phyloP scores from a whole-genome alignment of 345 rosid species.

The Corchorus olitorius region DNA sequence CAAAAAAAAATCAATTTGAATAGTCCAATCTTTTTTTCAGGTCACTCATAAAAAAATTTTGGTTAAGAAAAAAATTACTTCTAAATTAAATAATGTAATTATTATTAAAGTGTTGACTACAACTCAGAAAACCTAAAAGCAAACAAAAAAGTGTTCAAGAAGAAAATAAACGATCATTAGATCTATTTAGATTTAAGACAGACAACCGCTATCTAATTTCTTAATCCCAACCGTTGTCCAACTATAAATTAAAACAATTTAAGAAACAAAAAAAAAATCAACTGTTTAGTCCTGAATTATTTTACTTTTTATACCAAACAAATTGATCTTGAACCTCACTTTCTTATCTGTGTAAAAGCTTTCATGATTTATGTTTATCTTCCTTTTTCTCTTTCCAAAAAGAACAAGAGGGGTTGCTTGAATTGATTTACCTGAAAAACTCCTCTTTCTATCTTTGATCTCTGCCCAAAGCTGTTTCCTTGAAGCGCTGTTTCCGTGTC shows the following conservation, averaged over 20 bases:
- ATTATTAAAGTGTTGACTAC: neutral
- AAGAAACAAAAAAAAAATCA: neutral
- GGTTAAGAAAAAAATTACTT: too few species aligned
- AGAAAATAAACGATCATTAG: neutral
- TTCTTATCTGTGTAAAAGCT: neutral
- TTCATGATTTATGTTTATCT: neutral
- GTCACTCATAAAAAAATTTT: too few species aligned
- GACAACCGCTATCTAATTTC: too few species aligned
- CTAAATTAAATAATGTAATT: neutral
- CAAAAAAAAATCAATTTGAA: too few species aligned
- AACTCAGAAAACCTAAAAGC: neutral
- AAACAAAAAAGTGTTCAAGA: neutral
- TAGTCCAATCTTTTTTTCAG: too few species aligned
- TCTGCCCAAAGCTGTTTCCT: neutral
- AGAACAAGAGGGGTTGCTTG: slow-evolving; percentile 3
- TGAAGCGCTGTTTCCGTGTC: neutral
- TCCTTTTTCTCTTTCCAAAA: neutral
- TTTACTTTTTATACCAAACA: neutral
- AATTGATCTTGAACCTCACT: neutral
- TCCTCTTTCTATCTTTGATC: neutral
- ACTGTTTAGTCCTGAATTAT: neutral
- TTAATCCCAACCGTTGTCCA: neutral
- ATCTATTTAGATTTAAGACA: too few species aligned
- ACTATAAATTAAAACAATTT: neutral
- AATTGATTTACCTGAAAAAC: slow-evolving; percentile 4